Percentiles rank a stretch among this genome's conserved stretches.
These are phyloP conservation scores for Orychophragmus violaceus DNA, from an alignment of 345 rosid species.

Conservation along the genomic window DNA sequence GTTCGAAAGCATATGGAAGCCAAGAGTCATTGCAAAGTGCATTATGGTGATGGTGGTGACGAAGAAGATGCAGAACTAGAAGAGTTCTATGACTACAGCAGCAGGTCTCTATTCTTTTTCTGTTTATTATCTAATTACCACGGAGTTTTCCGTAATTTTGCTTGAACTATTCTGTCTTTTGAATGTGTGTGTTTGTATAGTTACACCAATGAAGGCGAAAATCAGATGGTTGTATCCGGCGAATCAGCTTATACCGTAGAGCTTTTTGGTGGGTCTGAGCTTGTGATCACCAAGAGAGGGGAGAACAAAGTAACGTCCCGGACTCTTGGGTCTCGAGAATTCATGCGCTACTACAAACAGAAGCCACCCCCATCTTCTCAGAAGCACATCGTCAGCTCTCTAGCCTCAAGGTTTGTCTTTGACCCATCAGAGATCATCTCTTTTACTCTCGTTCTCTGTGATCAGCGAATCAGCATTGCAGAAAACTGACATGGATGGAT, in stretches of 20 bases:
- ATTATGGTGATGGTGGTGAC: conserved; percentile 81
- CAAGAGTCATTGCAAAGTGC: conserved; percentile 90
- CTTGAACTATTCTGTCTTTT: background rate
- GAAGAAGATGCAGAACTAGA: conserved; percentile 94
- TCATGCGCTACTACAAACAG: conserved; percentile 79
- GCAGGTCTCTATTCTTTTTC: conserved; percentile 49
- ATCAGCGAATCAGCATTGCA: background rate
- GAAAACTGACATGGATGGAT: conserved; percentile 17
- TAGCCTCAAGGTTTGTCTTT: conserved; percentile 60
- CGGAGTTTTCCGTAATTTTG: background rate
- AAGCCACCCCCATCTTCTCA: conserved; percentile 80
- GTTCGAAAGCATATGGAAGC: conserved; percentile 98
- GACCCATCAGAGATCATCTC: background rate
- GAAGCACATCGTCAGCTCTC: conserved; percentile 49
- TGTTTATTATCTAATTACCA: background rate
- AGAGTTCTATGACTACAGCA: conserved; percentile 89
- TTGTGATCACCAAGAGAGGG: conserved; percentile 64
- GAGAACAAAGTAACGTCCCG: conserved; percentile 40
- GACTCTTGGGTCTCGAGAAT: conserved; percentile 88
- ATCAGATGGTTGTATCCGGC: conserved; percentile 61
- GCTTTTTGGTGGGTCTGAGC: conserved; percentile 83
- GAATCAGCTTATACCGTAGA: conserved; percentile 50
- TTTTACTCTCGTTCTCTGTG: background rate
- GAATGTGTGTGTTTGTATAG: conserved; percentile 34
- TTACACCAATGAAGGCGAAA: conserved; percentile 62